phyloP scores from a whole-genome alignment of 2,329 filamentous ascomycete genomes.

The Rutstroemia sp. region DNA sequence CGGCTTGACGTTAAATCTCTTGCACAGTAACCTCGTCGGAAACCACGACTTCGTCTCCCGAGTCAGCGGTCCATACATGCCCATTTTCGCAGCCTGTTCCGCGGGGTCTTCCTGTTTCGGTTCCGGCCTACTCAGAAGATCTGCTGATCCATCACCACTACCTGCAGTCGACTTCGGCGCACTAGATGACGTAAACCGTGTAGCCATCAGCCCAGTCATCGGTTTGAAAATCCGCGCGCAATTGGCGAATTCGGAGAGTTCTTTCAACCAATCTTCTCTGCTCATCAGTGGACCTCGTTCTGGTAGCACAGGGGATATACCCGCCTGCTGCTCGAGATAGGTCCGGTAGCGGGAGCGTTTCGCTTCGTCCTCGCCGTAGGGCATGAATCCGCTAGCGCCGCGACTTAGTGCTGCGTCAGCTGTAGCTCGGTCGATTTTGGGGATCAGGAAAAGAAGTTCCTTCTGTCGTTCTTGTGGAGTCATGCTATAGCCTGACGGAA shows the following conservation, averaged over 20 bases:
- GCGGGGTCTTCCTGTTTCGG: constrained; percentile 66
- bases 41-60: constrained; percentile 64
- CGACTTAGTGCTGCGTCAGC: constrained; percentile 62
- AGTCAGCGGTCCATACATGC: constrained; percentile 91
- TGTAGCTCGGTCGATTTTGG: constrained; percentile 56
- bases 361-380: constrained; percentile 73
- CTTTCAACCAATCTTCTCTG: constrained; percentile 69
- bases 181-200: constrained; percentile 74
- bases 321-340: constrained; percentile 74
- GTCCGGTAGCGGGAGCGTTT: constrained; percentile 76
- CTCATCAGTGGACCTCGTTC: constrained; percentile 37
- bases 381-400: constrained; percentile 61
- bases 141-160: constrained; percentile 26
- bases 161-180: constrained; percentile 33
- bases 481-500: constrained; percentile 56
- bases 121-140: constrained; percentile 39
- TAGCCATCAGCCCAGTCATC: constrained; percentile 86
- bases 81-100: constrained; percentile 77
- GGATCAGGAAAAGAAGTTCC: constrained; percentile 50
- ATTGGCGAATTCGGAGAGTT: constrained; percentile 67
- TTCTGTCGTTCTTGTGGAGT: constrained; percentile 56
- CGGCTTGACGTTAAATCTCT: constrained; percentile 81
- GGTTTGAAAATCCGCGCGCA: constrained; percentile 81
- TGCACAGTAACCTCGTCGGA: constrained; percentile 81
- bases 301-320: constrained; percentile 50